These are phyloP conservation scores for Trapa bicornis DNA, from an alignment of 345 rosid genomes.

Conservation along the genomic window DNA sequence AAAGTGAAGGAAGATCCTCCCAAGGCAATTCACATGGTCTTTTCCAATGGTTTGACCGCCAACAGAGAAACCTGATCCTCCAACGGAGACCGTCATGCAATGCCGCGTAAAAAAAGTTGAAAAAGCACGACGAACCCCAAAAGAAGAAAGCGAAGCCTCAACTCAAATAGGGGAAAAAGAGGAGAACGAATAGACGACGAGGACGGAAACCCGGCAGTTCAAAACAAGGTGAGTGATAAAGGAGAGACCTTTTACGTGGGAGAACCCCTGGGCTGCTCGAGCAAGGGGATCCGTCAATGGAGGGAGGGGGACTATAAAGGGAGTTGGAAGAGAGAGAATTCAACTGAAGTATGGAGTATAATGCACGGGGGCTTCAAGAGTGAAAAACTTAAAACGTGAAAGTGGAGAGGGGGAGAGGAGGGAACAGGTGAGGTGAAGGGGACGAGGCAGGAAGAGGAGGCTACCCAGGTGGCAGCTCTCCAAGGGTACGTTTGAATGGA, in stretches of 20 bases:
- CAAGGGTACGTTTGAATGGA: conserved; percentile 1
- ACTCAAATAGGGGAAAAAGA: not conserved
- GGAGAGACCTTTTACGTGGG: not conserved
- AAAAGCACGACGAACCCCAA: not conserved
- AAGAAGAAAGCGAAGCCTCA: not conserved
- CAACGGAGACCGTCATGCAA: not conserved
- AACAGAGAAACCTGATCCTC: not conserved
- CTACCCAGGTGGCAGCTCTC: conserved; percentile 3
- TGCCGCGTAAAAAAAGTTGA: not conserved
- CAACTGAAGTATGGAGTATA: not conserved
- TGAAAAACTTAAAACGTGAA: conserved; percentile 4
- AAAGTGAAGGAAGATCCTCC: not conserved
- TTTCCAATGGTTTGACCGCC: not conserved
- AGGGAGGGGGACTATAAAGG: not conserved
- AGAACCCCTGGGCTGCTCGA: not conserved
- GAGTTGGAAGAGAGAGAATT: not conserved
- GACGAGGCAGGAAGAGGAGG: not conserved
- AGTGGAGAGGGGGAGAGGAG: not conserved
- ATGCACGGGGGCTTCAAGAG: conserved; percentile 9
- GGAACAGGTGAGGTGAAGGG: not conserved
- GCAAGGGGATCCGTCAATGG: not conserved
- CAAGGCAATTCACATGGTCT: not conserved
- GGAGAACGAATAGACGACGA: not conserved
- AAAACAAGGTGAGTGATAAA: not conserved
- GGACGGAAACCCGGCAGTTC: too few relatives aligned